Percentiles rank a stretch among this genome's conserved stretches.
These are phyloP conservation scores for Cladobotryum protrusum DNA, from an alignment of 2,329 filamentous ascomycete genomes.

Conservation along the genomic window DNA sequence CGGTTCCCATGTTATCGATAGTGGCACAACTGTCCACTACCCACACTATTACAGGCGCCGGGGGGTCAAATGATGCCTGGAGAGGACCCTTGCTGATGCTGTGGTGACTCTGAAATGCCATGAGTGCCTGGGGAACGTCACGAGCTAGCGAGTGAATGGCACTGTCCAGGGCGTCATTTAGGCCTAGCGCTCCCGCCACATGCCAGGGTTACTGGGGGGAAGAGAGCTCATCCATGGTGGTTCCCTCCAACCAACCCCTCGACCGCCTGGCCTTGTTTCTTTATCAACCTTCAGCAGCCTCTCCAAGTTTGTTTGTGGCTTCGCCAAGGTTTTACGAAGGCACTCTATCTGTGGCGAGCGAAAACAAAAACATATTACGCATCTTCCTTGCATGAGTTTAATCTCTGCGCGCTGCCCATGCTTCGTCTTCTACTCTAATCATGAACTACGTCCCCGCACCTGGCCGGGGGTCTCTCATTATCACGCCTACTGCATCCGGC, in stretches of 20 bases:
- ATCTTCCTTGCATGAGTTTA: background rate
- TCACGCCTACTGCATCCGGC: constrained; percentile 14
- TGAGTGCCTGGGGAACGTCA: constrained; percentile 11
- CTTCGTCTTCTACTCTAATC: constrained; percentile 11
- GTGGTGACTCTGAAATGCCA: background rate
- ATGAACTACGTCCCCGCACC: constrained; percentile 22
- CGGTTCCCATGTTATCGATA: constrained; percentile 7
- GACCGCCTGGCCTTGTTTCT: constrained; percentile 2
- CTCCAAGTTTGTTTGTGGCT: background rate
- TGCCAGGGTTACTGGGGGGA: constrained; percentile 3
- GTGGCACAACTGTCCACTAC: constrained; percentile 1
- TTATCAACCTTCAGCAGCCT: background rate
- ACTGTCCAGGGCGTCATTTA: constrained; percentile 4
- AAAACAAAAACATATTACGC: background rate
- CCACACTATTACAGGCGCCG: too few relatives aligned
- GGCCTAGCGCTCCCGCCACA: constrained; percentile 6
- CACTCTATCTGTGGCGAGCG: background rate
- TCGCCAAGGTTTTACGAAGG: constrained; percentile 1
- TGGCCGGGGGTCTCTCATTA: constrained; percentile 22
- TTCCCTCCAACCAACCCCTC: constrained; percentile 6
- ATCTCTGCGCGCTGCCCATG: constrained; percentile 8
- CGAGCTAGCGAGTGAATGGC: constrained; percentile 12
- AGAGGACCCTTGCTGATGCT: constrained; percentile 1
- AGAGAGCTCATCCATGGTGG: constrained; percentile 2
- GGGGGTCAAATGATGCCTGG: constrained; percentile 11